Percentiles rank a stretch among this genome's conserved stretches.
These are phyloP conservation scores for Aspergillus luchuensis DNA, from an alignment of 2,329 filamentous ascomycete species.

Conservation along the genomic window DNA sequence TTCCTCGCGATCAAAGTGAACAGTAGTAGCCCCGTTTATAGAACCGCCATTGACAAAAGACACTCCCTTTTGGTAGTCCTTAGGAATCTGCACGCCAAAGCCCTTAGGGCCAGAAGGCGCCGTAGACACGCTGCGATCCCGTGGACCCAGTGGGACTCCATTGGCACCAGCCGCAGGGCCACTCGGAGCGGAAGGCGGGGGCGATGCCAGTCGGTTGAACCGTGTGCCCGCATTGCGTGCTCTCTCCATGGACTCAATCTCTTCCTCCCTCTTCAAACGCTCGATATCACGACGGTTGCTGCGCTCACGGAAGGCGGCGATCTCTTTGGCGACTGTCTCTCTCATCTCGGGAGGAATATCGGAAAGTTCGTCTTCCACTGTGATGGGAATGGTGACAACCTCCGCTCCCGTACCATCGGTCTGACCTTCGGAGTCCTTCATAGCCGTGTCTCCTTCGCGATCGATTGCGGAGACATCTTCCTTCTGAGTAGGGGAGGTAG, in stretches of 20 bases:
- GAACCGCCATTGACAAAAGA: constrained; percentile 79
- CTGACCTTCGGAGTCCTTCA: constrained; percentile 63
- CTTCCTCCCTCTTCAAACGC: constrained; percentile 83
- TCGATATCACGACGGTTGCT: constrained; percentile 88
- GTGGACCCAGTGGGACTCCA: constrained; percentile 74
- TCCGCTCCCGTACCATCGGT: constrained; percentile 68
- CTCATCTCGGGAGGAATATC: constrained; percentile 97
- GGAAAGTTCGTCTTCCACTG: constrained; percentile 86
- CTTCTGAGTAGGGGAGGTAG: constrained; percentile 52
- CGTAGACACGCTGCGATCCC: constrained; percentile 67
- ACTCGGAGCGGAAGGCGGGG: constrained; percentile 63
- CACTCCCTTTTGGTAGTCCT: constrained; percentile 75
- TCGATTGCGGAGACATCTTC: constrained; percentile 55
- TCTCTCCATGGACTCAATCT: constrained; percentile 84
- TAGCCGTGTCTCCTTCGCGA: constrained; percentile 66
- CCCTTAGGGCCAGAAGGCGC: constrained; percentile 73
- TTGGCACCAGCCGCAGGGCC: constrained; percentile 68
- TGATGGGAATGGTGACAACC: constrained; percentile 84
- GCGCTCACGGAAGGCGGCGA: constrained; percentile 88
- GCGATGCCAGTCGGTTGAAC: constrained; percentile 70
- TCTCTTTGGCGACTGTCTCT: constrained; percentile 90
- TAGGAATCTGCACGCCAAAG: constrained; percentile 64
- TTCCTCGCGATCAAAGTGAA: constrained; percentile 67
- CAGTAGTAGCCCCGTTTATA: constrained; percentile 58
- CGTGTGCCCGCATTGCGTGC: constrained; percentile 67